These are phyloP conservation scores for Peronospora tabacina DNA, from an alignment of 352 stramenopile genomes.

Conservation along the genomic window DNA sequence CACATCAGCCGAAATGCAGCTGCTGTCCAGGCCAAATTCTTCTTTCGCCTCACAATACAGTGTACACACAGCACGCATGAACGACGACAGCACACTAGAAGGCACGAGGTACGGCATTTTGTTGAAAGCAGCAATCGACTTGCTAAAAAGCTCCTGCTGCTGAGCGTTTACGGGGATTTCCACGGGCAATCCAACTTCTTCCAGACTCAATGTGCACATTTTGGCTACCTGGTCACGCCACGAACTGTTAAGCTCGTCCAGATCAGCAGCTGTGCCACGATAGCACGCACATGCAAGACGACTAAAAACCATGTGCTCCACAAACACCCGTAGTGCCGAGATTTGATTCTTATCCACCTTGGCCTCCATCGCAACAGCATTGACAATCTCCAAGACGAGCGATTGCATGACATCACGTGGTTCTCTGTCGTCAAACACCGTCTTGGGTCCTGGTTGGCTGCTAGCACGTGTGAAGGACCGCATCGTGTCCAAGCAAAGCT, in stretches of 20 bases:
- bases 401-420: slow-evolving; percentile 62
- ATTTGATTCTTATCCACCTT: slow-evolving; percentile 24
- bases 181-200: slow-evolving; percentile 50
- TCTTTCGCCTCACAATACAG: slow-evolving; percentile 58
- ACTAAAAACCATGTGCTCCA: slow-evolving; percentile 73
- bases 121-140: slow-evolving; percentile 66
- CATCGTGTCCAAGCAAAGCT: slow-evolving; percentile 59
- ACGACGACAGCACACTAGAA: slow-evolving; percentile 49
- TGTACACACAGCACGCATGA: slow-evolving; percentile 56
- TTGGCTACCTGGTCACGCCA: slow-evolving; percentile 54
- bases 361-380: slow-evolving; percentile 38
- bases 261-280: slow-evolving; percentile 36
- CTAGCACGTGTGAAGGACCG: slow-evolving; percentile 33
- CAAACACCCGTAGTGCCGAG: slow-evolving; percentile 34
- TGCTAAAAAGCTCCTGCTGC: slow-evolving; percentile 34
- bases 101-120: slow-evolving; percentile 61
- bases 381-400: slow-evolving; percentile 55
- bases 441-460: slow-evolving; percentile 18
- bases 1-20: slow-evolving; percentile 69
- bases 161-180: slow-evolving; percentile 20
- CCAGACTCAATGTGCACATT: slow-evolving; percentile 34
- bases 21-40: slow-evolving; percentile 34
- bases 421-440: slow-evolving; percentile 45
- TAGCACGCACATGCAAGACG: slow-evolving; percentile 64
- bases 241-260: slow-evolving; percentile 60